These are phyloP conservation scores for Aspergillus sp. DNA, from an alignment of 2,329 filamentous ascomycete genomes.

Conservation along the genomic window DNA sequence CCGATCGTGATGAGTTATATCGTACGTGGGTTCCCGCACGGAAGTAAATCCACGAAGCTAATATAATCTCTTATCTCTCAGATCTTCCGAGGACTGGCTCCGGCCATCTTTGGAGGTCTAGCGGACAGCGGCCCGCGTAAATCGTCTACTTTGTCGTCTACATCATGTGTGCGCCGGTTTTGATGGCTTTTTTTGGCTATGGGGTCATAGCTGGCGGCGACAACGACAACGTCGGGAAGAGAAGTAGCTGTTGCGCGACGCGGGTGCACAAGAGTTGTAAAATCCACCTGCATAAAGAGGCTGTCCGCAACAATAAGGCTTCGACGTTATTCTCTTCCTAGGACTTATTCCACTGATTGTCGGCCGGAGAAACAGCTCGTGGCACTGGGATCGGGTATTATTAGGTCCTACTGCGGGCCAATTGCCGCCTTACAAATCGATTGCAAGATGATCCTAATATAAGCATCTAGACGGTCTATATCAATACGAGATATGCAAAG, in stretches of 20 bases:
- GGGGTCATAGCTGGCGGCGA: constrained; percentile 11
- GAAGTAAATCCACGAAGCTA: background rate
- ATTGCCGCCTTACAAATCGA: too few species aligned
- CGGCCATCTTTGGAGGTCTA: constrained; percentile 54
- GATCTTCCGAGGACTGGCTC: constrained; percentile 55
- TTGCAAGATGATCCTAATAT: too few species aligned
- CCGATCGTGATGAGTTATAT: constrained; percentile 44
- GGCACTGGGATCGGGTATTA: too few species aligned
- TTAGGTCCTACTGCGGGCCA: too few species aligned
- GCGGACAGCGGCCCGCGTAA: constrained; percentile 55
- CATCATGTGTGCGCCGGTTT: constrained; percentile 16
- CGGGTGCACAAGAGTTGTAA: background rate
- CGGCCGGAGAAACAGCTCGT: too few species aligned
- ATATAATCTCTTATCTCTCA: constrained; percentile 1
- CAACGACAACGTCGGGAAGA: background rate
- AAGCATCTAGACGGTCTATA: background rate
- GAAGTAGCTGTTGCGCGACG: background rate
- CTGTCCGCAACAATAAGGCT: too few species aligned
- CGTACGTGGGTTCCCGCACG: constrained; percentile 16
- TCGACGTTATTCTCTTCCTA: too few species aligned
- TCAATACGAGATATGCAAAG: background rate
- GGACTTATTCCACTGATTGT: too few species aligned
- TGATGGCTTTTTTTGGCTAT: constrained; percentile 13
- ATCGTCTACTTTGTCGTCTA: constrained; percentile 47
- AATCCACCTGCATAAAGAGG: background rate